Base-by-base conservation (phyloP, 2,329 filamentous ascomycete genomes). In the Colletotrichum sp. region DNA sequence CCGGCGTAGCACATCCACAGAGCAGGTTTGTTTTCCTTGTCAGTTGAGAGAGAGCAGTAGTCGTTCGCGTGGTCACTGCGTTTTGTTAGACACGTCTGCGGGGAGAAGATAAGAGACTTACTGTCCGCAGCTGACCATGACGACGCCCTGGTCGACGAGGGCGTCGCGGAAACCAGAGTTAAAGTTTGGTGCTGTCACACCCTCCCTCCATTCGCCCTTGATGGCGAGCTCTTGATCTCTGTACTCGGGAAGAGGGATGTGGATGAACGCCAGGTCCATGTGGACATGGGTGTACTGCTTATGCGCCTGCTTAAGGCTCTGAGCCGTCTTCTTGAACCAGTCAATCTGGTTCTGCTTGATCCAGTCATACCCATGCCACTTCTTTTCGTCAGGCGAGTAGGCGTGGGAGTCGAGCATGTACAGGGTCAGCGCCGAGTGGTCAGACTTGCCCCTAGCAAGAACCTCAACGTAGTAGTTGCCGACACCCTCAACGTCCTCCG, bases 1-100 rank as follows among this genome's bases (percentile, higher is more conserved):
- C 97, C 97, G 10, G 93, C 96, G 84, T 99, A 99, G 88, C 97
- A 99, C 96, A 99, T 98, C 97, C 97, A 99, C 4, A 99, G 87
- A 34, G 93, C 91, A 0, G 94, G 93, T 65, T 89, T 89, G n/a
- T 88, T 85, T 26, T 88, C 84, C 55, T 90, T 85, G 68, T 90
- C 85, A 5, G 87, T 84, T 2, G 90, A 92, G 10, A 98, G 89
- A 78, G 95, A 93, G 84, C 97, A 99, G 84, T 98, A 99, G 82
- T 99, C 97, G 83, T 99, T 99, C 79, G 94, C 96, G 82, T 99
- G 97, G 82, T 99, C 97, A 83, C 93, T 95, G 62, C 15, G 12
- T 15, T 39, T 30, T 75, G 24, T 18, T 13, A 30, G 60, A 34
- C 57, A 36, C 30, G 30, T 49, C 8, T 16, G 12, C 15, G 8